Evolutionary conservation across 179 eudicot genomes (phyloP), one percentile per base, ranked within the genome.

Genomic region (Silene vulgaris): DNA sequence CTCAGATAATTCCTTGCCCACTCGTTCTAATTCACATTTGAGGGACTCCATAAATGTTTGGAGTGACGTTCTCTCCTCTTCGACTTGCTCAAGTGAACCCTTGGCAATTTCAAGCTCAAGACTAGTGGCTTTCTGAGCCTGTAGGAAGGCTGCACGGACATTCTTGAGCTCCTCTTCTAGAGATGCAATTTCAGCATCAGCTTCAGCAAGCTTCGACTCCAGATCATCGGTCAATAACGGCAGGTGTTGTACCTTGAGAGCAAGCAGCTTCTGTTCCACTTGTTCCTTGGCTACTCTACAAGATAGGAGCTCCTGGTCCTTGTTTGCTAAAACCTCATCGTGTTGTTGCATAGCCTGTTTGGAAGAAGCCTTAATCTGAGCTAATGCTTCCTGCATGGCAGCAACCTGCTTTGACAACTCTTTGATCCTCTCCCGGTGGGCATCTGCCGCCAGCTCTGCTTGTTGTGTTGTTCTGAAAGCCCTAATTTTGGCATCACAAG

Each of bases 21-120:
- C 81, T 40, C 71, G 79, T 29, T 84, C 90, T 21, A 95, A 76
- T 67, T 89, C 96, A 20, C 62, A 21, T 80, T 87, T 84, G 19
- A 95, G 83, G 17, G 86, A 75, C 37, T 87, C 87, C 50, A 88
- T 85, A 16, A 72, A 62, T 71, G 37, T 79, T 64, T 83, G 82
- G n/a, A 92, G 77, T 6, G 88, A 84, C 35, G 71, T 80, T 69
- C 87, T 93, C 77, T 94, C 92, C 67, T 78, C 79, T 79, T 72
- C 81, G 7, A 84, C 81, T 21, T 82, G 76, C 57, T 79, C 64
- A 23, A 89, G 81, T 21, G 85, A 76, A 54, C 82, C 83, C 78
- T 85, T 90, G 9, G 94, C 90, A 78, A 74, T 83, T 70, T 84
- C 85, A 74, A 94, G 85, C 84, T 92, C 91, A 7, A 56, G 56